Evolutionary conservation across 805 yeast species (phyloP).

Genomic region (Groenewaldozyma salmanticensis): DNA sequence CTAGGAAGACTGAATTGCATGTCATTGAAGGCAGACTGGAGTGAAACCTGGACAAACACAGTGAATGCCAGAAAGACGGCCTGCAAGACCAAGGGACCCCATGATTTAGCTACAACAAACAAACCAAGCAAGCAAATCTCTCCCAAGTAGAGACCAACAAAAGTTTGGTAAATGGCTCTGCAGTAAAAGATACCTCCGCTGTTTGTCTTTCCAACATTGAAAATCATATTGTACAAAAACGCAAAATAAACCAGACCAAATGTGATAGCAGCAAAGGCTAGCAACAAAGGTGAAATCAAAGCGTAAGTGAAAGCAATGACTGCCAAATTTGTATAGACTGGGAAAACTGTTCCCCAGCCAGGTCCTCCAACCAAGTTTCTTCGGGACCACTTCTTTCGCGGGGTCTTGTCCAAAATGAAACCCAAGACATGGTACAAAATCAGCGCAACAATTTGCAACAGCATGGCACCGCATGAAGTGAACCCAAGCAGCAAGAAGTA

Average conservation of each 20-base stretch:
- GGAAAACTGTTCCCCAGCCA: conserved; percentile 76
- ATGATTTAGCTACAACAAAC: conserved; percentile 82
- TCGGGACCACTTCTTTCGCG: conserved; percentile 86
- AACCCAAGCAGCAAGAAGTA: conserved; percentile 78
- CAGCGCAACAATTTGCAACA: conserved; percentile 67
- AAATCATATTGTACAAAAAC: conserved; percentile 66
- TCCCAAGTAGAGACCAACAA: conserved; percentile 81
- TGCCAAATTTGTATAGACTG: conserved; percentile 63
- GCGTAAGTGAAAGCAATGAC: conserved; percentile 69
- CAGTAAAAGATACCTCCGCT: conserved; percentile 79
- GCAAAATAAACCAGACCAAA: conserved; percentile 69
- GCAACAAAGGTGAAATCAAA: conserved; percentile 75
- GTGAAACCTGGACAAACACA: conserved; percentile 53
- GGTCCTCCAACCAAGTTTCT: conserved; percentile 53
- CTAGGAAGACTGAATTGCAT: conserved; percentile 36
- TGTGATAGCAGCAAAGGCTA: conserved; percentile 62
- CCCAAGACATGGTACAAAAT: conserved; percentile 65
- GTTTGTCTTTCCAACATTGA: conserved; percentile 60
- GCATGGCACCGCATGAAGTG: conserved; percentile 60
- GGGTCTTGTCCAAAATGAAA: conserved; percentile 68
- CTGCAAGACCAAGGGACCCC: conserved; percentile 87
- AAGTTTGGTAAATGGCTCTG: conserved; percentile 77
- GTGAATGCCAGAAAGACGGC: conserved; percentile 57
- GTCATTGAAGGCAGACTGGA: conserved; percentile 57
- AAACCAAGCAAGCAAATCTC: conserved; percentile 79